phyloP scores from a whole-genome alignment of 345 rosid species.

The Pelargonium nanum region DNA sequence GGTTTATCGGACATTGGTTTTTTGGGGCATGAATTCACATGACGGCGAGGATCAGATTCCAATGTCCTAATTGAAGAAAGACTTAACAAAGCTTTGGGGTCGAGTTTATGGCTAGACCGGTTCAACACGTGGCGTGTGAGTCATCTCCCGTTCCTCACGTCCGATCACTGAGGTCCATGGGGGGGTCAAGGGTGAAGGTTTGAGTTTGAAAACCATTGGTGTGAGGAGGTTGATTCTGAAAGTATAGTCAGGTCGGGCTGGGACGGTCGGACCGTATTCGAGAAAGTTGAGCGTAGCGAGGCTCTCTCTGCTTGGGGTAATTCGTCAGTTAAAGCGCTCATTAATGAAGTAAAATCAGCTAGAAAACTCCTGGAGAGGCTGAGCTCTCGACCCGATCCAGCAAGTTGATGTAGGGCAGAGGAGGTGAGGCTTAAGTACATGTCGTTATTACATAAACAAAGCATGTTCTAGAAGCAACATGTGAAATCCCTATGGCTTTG shows the following conservation, averaged over 20 bases:
- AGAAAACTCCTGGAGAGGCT: neutral
- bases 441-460: neutral
- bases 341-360: neutral
- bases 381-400: no score
- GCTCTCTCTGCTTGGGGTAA: neutral
- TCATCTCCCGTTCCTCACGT: no score
- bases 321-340: neutral
- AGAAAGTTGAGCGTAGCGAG: neutral
- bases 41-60: neutral
- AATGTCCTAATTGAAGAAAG: neutral
- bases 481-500: neutral
- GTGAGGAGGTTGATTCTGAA: neutral
- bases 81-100: neutral
- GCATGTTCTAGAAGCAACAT: neutral
- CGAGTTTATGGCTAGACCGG: neutral
- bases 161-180: no score
- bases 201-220: no score
- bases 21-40: neutral
- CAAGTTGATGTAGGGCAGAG: neutral
- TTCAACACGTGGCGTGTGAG: neutral
- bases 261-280: neutral
- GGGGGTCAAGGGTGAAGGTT: no score
- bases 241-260: neutral
- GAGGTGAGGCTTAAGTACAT: neutral
- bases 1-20: neutral